Base-by-base conservation (phyloP, 2,329 filamentous ascomycete genomes). In the Talaromyces sp. region DNA sequence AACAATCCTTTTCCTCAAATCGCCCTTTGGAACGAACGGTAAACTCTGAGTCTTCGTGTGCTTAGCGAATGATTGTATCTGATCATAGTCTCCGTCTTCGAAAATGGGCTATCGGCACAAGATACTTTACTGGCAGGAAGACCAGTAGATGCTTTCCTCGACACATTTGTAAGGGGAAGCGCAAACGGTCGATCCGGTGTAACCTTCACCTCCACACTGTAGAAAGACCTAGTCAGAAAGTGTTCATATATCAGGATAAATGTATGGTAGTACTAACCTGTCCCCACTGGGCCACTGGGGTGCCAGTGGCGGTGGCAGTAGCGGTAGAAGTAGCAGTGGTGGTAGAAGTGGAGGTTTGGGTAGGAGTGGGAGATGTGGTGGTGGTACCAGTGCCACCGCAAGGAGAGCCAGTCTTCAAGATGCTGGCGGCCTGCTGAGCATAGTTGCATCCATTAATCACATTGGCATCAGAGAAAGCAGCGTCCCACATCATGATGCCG, bases 401-500 rank as follows among this genome's bases (percentile, higher is more conserved):
- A 15, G 65, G 61, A 27, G 56, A 62, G 22, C 65, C 65, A 19
- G 61, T 67, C 4, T 19, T 39, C 57, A 83, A 71, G 47, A 82
- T 77, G 7, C 79, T 71, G 76, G 84, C 84, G 66, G 84, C 82
- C 73, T 81, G 79, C 58, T 78, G 74, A 1, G 78, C 75, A 72
- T 82, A 86, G 27, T 75, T 74, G 56, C 77, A 70, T 15, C 73
- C 78, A 62, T 81, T 76, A 61, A 80, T 75, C 7, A 73, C 64
- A 69, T 85, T 86, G 56, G 76, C 74, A 17, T 78, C 73, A n/a
- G 80, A 80, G 10, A 78, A 77, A 0, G 82, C 84, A 3, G 84
- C 83, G 60, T 87, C 85, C 83, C 84, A 87, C 8, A 87, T 73
- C 85, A 87, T 87, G 37, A 86, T 77, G 74, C 86, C 86, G 41